Evolutionary conservation across 108 stramenopile species (phyloP).

Genomic region (Pseudonitzschia multistriata): DNA sequence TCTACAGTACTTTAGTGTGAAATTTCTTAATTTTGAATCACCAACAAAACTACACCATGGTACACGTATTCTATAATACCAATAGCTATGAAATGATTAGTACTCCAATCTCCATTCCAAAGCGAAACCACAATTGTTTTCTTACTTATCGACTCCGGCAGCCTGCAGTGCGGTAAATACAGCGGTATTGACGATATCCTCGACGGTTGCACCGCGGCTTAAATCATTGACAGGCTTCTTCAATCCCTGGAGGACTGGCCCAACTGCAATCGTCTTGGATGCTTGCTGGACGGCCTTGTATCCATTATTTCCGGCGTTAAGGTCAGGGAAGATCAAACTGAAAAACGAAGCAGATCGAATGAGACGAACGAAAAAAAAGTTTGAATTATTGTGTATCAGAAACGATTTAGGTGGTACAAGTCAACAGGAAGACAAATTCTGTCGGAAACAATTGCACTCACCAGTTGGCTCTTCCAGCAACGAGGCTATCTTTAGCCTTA

Average conservation of each 20-base stretch:
- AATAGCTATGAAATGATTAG: no score
- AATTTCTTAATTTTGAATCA: no score
- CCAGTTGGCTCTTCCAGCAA: slow-evolving; percentile 38
- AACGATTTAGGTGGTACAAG: no score
- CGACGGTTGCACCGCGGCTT: slow-evolving; percentile 34
- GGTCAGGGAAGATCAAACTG: slow-evolving; percentile 38
- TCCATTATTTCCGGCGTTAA: slow-evolving; percentile 43
- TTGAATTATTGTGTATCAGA: no score
- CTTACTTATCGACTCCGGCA: background rate
- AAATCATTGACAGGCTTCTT: slow-evolving; percentile 42
- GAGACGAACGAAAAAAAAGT: background rate
- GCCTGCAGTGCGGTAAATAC: slow-evolving; percentile 44
- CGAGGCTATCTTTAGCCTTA: slow-evolving; percentile 32
- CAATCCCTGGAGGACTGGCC: slow-evolving; percentile 47
- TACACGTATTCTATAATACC: no score
- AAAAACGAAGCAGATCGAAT: background rate
- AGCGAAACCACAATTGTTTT: background rate
- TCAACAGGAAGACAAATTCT: no score
- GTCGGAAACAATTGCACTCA: background rate
- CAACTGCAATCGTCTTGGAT: slow-evolving; percentile 35
- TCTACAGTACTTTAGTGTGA: no score
- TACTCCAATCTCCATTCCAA: background rate
- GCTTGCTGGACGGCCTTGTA: slow-evolving; percentile 49
- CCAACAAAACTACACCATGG: no score
- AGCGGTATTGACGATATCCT: slow-evolving; percentile 48